A percentile compares a stretch with the other conserved stretches of the same genome.
These are phyloP conservation scores for Liquidambar formosana DNA, from an alignment of 164 flowering plant genomes.

Conservation along the genomic window DNA sequence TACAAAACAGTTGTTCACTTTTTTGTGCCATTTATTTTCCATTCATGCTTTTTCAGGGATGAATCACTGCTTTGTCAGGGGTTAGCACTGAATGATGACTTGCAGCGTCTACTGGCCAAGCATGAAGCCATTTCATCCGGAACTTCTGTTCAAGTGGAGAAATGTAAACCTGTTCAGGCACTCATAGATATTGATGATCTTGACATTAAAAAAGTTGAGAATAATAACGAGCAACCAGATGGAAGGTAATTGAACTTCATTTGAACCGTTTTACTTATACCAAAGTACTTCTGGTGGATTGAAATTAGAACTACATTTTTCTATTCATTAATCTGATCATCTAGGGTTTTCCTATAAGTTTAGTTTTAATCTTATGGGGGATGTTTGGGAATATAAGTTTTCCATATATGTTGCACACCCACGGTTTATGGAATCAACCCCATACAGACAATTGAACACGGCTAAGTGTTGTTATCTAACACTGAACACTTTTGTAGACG, in stretches of 20 bases:
- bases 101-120: constrained; percentile 19
- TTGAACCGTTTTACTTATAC: background rate
- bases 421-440: too few species aligned
- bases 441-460: too few species aligned
- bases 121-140: constrained; percentile 23
- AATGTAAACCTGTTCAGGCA: constrained; percentile 9
- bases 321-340: too few species aligned
- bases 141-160: constrained; percentile 3
- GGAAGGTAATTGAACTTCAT: constrained; percentile 4
- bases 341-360: too few species aligned
- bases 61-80: constrained; percentile 17
- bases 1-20: background rate
- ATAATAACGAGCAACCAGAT: constrained; percentile 11
- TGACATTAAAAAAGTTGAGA: background rate
- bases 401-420: too few species aligned
- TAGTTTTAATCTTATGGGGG: too few species aligned
- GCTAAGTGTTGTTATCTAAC: too few species aligned
- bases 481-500: too few species aligned
- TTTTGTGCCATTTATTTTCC: background rate
- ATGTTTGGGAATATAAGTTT: too few species aligned
- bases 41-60: constrained; percentile 9
- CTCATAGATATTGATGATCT: constrained; percentile 19
- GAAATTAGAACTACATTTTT: background rate
- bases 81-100: constrained; percentile 20
- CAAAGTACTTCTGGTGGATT: background rate